Conservation (phyloP, 2,329 filamentous ascomycete genomes). For the Escovopsis weberi region DNA sequence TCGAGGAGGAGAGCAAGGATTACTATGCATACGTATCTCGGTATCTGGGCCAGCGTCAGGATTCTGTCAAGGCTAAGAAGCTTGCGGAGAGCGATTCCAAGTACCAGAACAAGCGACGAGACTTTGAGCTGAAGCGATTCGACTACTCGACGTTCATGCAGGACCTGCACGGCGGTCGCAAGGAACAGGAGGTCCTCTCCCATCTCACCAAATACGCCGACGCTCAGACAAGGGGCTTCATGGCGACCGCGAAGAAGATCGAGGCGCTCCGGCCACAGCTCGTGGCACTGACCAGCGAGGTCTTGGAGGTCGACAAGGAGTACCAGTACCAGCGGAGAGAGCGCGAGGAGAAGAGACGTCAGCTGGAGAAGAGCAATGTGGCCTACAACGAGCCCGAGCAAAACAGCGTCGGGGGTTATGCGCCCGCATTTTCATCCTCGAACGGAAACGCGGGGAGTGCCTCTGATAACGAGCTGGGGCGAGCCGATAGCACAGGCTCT, state of each 20-base stretch:
- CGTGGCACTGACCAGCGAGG: slow-evolving; percentile 75
- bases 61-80: slow-evolving; percentile 96
- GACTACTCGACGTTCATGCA: slow-evolving; percentile 99
- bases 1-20: slow-evolving; percentile 96
- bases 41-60: slow-evolving; percentile 91
- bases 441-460: slow-evolving; percentile 34
- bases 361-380: slow-evolving; percentile 76
- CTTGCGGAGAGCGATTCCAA: slow-evolving; percentile 88
- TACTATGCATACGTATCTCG: slow-evolving; percentile 92
- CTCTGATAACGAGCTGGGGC: slow-evolving; percentile 55
- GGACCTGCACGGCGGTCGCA: slow-evolving; percentile 95
- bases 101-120: slow-evolving; percentile 84
- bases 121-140: slow-evolving; percentile 93
- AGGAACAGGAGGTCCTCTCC: slow-evolving; percentile 92
- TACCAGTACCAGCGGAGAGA: slow-evolving; percentile 93
- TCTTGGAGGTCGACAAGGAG: slow-evolving; percentile 89
- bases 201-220: slow-evolving; percentile 91
- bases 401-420: slow-evolving; percentile 25
- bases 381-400: slow-evolving; percentile 57
- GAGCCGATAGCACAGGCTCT: slow-evolving; percentile 61
- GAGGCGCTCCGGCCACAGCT: slow-evolving; percentile 78
- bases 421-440: slow-evolving; percentile 15
- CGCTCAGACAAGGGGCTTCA: slow-evolving; percentile 70
- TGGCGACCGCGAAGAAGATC: slow-evolving; percentile 73
- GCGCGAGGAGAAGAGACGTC: slow-evolving; percentile 81